Conservation (phyloP, 2,329 filamentous ascomycete species). For the Hirsutella minnesotensis region DNA sequence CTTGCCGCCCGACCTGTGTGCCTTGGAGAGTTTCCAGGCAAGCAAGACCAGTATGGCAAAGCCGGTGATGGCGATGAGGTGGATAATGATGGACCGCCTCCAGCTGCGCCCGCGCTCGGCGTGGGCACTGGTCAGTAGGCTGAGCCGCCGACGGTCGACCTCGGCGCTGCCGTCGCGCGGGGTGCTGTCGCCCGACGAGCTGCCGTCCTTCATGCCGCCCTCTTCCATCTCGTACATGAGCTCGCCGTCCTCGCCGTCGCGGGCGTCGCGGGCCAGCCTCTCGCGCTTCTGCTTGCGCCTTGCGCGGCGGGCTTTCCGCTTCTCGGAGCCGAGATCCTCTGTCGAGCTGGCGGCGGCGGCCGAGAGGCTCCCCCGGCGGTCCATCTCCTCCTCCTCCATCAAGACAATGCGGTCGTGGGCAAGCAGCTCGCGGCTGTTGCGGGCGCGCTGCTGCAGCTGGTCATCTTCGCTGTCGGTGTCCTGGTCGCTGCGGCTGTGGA, state of each 20-base stretch:
- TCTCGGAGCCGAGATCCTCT: constrained; percentile 37
- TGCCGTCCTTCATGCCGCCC: constrained; percentile 57
- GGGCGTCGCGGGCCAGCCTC: constrained; percentile 38
- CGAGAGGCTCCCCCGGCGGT: constrained; percentile 31
- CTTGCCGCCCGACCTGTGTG: constrained; percentile 21
- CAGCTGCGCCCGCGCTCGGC: constrained; percentile 38
- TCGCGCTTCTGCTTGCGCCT: constrained; percentile 42
- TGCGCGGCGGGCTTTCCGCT: constrained; percentile 34
- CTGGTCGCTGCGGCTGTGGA: constrained; percentile 57
- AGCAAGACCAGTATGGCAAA: constrained; percentile 44
- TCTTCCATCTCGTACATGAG: constrained; percentile 90
- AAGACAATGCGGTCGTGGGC: constrained; percentile 59
- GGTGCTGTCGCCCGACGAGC: constrained; percentile 49
- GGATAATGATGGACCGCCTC: constrained; percentile 41
- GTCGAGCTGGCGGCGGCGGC: constrained; percentile 30
- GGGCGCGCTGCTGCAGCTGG: constrained; percentile 50
- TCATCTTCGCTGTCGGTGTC: constrained; percentile 70
- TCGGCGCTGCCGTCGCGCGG: constrained; percentile 48
- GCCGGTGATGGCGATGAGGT: constrained; percentile 37
- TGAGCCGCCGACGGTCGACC: constrained; percentile 40
- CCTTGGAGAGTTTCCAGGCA: constrained; percentile 46
- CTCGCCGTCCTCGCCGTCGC: constrained; percentile 56
- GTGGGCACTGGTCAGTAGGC: constrained; percentile 35
- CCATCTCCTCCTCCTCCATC: constrained; percentile 63
- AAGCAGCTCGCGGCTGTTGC: constrained; percentile 58